Base-by-base conservation (phyloP, 116 monocot species). In the Posidonia oceanica region DNA sequence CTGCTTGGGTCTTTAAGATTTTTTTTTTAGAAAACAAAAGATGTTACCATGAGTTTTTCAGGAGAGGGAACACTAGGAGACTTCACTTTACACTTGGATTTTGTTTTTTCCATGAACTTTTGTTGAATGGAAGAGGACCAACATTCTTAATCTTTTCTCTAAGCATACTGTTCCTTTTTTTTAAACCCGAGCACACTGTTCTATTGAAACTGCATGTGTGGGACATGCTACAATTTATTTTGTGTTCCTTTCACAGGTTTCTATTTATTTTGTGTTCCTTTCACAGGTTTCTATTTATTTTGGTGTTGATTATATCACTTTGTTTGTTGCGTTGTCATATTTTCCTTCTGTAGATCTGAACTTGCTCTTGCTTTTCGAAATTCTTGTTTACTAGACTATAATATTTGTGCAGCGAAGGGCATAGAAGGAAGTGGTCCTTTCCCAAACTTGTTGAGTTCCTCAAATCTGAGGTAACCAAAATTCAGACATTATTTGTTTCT, bases 371-470 rank as follows among this genome's bases (percentile, higher is more conserved):
- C 21, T 16, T 48, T 14, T 8, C 21, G 13, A 36, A 53, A 14
- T 53, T 52, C 11, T 53, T 37, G 29, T 54, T 54, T 36, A 48
- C 48, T 48, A 1, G 18, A 53, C 52, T 70, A 2, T 58, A 29
- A 38, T 70, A 4, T n/a, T 59, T 61, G 42, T 79, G 69, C 83
- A 96, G 96, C 75, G 96, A 91, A 79, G 96, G 87, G 3, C 80
- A 81, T 51, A 80, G 91, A 78, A 85, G 87, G 67, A 83, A 81
- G 76, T 96, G 96, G 96, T 78, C 80, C 37, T 83, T 96, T 79
- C 91, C 96, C 55, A 56, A 67, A 51, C 61, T 96, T 57, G 41
- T 53, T 60, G 83, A 84, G 20, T 77, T 76, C 38, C 41, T 3
- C 3, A 75, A 75, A 48, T 54, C 71, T 64, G 42, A 86, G 94